phyloP scores from a whole-genome alignment of 78 protist species.

The Anaeramoeba flamelloides region DNA sequence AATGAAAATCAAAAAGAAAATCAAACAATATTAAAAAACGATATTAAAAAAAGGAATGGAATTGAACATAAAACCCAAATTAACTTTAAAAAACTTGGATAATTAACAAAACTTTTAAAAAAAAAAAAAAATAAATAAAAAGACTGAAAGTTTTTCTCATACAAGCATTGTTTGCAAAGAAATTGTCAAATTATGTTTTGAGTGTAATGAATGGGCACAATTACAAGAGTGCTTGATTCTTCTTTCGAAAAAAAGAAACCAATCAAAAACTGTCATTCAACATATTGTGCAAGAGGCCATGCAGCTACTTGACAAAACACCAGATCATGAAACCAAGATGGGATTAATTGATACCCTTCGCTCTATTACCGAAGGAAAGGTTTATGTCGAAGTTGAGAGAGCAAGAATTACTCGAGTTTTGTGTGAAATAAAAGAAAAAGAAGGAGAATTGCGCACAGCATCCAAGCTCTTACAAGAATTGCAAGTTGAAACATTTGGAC shows the following conservation, averaged over 20 bases:
- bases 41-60: too few relatives aligned
- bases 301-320: background rate
- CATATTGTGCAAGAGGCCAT: conserved; percentile 17
- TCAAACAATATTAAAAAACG: too few relatives aligned
- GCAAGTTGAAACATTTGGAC: conserved; percentile 59
- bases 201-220: conserved; percentile 2
- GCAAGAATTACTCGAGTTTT: conserved; percentile 43
- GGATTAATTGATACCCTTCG: conserved; percentile 21
- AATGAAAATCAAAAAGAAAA: too few relatives aligned
- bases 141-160: too few relatives aligned
- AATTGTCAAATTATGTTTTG: conserved; percentile 12
- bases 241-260: conserved; percentile 22
- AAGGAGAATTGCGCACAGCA: conserved; percentile 45
- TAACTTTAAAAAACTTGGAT: too few relatives aligned
- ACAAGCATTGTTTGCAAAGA: too few relatives aligned
- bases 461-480: conserved; percentile 44
- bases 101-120: too few relatives aligned
- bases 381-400: conserved; percentile 58
- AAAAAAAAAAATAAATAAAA: too few relatives aligned
- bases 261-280: conserved; percentile 1
- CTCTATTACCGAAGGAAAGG: conserved; percentile 23
- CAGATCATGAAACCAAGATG: conserved; percentile 3
- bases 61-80: too few relatives aligned
- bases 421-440: conserved; percentile 40
- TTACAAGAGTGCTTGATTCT: conserved; percentile 9